phyloP scores from a whole-genome alignment of 2,329 filamentous ascomycete species.

The Rachicladosporium sp. region DNA sequence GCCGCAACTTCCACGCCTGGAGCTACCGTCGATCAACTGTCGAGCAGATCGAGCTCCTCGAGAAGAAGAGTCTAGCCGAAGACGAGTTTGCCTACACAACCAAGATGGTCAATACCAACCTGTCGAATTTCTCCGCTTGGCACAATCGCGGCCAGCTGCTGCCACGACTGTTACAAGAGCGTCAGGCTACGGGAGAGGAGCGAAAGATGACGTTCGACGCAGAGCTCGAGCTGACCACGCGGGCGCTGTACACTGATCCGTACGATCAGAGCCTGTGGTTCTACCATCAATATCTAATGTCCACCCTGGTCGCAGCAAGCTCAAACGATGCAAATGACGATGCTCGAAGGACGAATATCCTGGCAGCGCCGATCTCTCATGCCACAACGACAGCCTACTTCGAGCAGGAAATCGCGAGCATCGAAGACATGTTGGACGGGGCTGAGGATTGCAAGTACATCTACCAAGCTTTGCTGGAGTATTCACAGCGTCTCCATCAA shows the following conservation, averaged over 20 bases:
- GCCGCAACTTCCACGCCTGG: slow-evolving; percentile 94
- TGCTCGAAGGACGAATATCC: slow-evolving; percentile 36
- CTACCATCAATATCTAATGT: slow-evolving; percentile 81
- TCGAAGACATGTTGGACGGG: slow-evolving; percentile 52
- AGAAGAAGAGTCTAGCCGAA: slow-evolving; percentile 48
- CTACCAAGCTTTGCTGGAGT: slow-evolving; percentile 73
- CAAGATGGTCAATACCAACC: slow-evolving; percentile 68
- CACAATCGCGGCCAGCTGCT: slow-evolving; percentile 82
- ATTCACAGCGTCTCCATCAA: slow-evolving; percentile 50
- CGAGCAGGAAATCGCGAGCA: slow-evolving; percentile 56
- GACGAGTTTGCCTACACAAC: slow-evolving; percentile 81
- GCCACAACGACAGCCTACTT: slow-evolving; percentile 56
- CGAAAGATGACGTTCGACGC: slow-evolving; percentile 60
- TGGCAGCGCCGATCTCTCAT: slow-evolving; percentile 44
- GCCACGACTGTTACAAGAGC: slow-evolving; percentile 59
- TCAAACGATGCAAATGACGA: slow-evolving; percentile 22
- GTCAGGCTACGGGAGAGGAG: slow-evolving; percentile 48
- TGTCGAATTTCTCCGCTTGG: slow-evolving; percentile 97
- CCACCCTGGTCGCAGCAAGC: slow-evolving; percentile 45
- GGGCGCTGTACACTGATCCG: slow-evolving; percentile 74
- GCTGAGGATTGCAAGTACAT: slow-evolving; percentile 74
- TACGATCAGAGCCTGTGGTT: slow-evolving; percentile 96
- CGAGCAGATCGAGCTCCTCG: slow-evolving; percentile 53
- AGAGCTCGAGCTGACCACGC: slow-evolving; percentile 64
- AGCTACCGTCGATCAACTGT: slow-evolving; percentile 75